Evolutionary conservation across 2,329 filamentous ascomycete genomes (phyloP), one percentile per base, ranked within the genome.

Genomic region (Fusarium sp.): DNA sequence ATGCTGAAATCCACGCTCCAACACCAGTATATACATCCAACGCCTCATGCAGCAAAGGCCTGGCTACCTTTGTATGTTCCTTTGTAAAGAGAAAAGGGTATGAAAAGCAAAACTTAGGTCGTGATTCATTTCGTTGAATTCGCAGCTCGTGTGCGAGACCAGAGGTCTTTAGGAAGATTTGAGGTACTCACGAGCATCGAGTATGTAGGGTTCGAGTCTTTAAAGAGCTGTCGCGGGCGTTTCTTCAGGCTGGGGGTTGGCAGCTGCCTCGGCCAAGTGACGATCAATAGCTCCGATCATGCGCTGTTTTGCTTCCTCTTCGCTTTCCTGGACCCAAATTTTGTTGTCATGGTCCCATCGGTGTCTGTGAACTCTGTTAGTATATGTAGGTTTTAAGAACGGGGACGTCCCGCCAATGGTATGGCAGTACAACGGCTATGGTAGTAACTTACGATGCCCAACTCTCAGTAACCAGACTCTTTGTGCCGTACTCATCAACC

Each of bases 401-500:
- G 7, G 20, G 11, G 13, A n/a, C 11, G 48, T n/a, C n/a, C 21
- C 23, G 28, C 23, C 42, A 43, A 43, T 20, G 20, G 48, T 15
- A 20, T 12, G 49, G 38, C 31, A 57, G 44, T 4, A 29, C 29
- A 43, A 24, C 23, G 23, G 52, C 9, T 48, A 15, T 48, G 29
- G 42, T 37, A n/a, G 29, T 7, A 60, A 83, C 88, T 77, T 78
- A 92, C 89, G 86, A 86, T 74, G 87, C 80, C 80, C 86, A 91
- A 55, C 88, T 81, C 2, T 90, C 91, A 4, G 82, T 80, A 1
- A 87, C 85, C 57, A 93, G 76, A 26, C 88, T 86, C 79, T 85
- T 88, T n/a, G 81, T 77, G 29, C 86, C 84, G 72, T 93, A 93
- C 80, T 93, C 91, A 29, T 88, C 85, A 6, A 83, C 83, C 57